Evolutionary conservation across 371 early-diverging fungal genomes (phyloP).

Genomic region (Syncephalastrum contaminatum): DNA sequence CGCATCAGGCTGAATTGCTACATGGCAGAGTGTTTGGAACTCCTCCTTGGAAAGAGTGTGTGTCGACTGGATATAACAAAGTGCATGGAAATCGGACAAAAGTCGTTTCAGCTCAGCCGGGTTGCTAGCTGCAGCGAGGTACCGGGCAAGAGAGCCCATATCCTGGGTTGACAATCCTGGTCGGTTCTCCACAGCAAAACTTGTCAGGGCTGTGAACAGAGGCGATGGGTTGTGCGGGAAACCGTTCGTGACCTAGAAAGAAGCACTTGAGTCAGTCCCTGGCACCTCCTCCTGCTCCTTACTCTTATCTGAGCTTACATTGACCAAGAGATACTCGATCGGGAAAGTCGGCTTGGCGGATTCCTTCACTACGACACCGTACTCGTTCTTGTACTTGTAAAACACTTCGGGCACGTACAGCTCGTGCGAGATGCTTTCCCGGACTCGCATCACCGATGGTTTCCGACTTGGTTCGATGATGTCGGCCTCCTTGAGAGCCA

Average conservation of each 20-base stretch:
- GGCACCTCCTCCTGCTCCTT: neutral
- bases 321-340: slow-evolving; percentile 93
- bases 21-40: slow-evolving; percentile 51
- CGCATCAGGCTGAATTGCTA: slow-evolving; percentile 47
- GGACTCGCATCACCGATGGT: slow-evolving; percentile 87
- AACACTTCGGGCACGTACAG: slow-evolving; percentile 96
- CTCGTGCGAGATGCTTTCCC: slow-evolving; percentile 64
- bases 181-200: slow-evolving; percentile 75
- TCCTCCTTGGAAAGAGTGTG: slow-evolving; percentile 55
- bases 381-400: slow-evolving; percentile 94
- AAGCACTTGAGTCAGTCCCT: too few species aligned
- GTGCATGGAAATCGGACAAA: slow-evolving; percentile 82
- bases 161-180: slow-evolving; percentile 13
- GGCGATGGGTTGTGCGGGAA: slow-evolving; percentile 85
- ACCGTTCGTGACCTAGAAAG: slow-evolving; percentile 85
- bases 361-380: slow-evolving; percentile 82
- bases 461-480: slow-evolving; percentile 90
- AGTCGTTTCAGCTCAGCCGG: slow-evolving; percentile 35
- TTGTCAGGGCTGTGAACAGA: slow-evolving; percentile 58
- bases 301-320: slow-evolving; percentile 56
- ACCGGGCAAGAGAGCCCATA: slow-evolving; percentile 52
- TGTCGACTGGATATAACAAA: slow-evolving; percentile 64
- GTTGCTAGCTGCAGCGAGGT: slow-evolving; percentile 38
- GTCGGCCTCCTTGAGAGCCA: slow-evolving; percentile 91
- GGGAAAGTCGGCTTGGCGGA: slow-evolving; percentile 93